phyloP scores from a whole-genome alignment of 306 rosid genomes.

The Citrullus amarus region DNA sequence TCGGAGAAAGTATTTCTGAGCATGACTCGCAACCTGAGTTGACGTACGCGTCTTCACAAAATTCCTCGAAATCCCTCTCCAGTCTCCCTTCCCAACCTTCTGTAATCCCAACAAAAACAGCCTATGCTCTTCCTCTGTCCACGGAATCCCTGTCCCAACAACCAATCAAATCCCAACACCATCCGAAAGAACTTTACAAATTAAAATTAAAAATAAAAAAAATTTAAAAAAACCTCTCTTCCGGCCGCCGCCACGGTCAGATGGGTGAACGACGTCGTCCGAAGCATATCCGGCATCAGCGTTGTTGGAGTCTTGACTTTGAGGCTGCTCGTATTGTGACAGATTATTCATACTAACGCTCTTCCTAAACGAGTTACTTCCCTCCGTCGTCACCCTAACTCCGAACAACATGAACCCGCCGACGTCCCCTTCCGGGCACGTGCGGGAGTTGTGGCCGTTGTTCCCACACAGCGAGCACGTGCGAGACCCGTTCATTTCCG shows the following conservation, averaged over 20 bases:
- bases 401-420: slow-evolving; percentile 73
- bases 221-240: slow-evolving; percentile 41
- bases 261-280: slow-evolving; percentile 77
- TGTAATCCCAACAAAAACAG: slow-evolving; percentile 65
- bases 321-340: slow-evolving; percentile 53
- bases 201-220: no score
- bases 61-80: slow-evolving; percentile 94
- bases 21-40: slow-evolving; percentile 91
- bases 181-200: background rate
- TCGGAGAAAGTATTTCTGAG: slow-evolving; percentile 89
- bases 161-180: background rate
- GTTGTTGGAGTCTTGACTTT: slow-evolving; percentile 30
- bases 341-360: slow-evolving; percentile 84
- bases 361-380: slow-evolving; percentile 35
- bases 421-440: slow-evolving; percentile 39
- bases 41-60: slow-evolving; percentile 86
- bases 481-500: slow-evolving; percentile 44
- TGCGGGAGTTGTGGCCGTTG: slow-evolving; percentile 91
- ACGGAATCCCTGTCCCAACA: slow-evolving; percentile 45
- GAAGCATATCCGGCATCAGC: slow-evolving; percentile 77
- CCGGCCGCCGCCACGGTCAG: slow-evolving; percentile 61
- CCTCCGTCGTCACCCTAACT: slow-evolving; percentile 37
- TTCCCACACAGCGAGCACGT: slow-evolving; percentile 66
- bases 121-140: slow-evolving; percentile 89
- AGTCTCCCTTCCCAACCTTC: slow-evolving; percentile 81